Evolutionary conservation across 2,329 filamentous ascomycete species (phyloP).

Genomic region (Phialemonium atrogriseum): DNA sequence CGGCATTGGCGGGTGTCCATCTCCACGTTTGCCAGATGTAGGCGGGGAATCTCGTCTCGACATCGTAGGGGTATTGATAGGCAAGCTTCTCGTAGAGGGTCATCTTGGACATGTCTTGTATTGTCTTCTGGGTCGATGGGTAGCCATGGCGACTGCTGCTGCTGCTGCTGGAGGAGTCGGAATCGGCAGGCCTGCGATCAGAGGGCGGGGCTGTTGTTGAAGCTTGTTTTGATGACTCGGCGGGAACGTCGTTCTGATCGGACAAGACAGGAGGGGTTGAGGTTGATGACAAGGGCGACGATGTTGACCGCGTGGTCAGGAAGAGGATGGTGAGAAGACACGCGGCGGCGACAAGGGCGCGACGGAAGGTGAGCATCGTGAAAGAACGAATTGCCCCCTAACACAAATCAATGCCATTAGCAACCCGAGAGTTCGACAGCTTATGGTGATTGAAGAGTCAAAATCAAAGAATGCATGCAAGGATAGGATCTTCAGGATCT

Average conservation of each 20-base stretch:
- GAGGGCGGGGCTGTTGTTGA: conserved; percentile 14
- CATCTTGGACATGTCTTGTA: conserved; percentile 64
- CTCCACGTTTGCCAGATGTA: conserved; percentile 99
- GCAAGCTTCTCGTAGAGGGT: conserved; percentile 73
- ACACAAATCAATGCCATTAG: no score
- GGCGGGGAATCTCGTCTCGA: conserved; percentile 81
- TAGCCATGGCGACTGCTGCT: conserved; percentile 11
- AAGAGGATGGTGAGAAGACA: conserved; percentile 62
- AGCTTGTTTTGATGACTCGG: conserved; percentile 13
- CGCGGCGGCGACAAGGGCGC: conserved; percentile 63
- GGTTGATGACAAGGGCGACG: no score
- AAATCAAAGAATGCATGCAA: no score
- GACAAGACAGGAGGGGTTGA: conserved; percentile 18
- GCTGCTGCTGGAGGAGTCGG: conserved; percentile 6
- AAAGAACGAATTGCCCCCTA: not conserved
- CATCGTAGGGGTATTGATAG: conserved; percentile 91
- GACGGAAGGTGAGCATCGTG: conserved; percentile 70
- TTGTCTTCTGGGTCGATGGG: conserved; percentile 42
- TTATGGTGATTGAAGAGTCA: not conserved
- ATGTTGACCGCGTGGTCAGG: conserved; percentile 60
- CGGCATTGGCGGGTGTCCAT: conserved; percentile 64
- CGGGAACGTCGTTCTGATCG: conserved; percentile 12
- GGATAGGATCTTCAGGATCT: no score
- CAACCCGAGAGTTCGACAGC: no score
- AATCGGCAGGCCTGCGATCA: no score